Evolutionary conservation across 2,329 filamentous ascomycete genomes (phyloP), one percentile per base, ranked within the genome.

Genomic region (Emergomyces africanus): DNA sequence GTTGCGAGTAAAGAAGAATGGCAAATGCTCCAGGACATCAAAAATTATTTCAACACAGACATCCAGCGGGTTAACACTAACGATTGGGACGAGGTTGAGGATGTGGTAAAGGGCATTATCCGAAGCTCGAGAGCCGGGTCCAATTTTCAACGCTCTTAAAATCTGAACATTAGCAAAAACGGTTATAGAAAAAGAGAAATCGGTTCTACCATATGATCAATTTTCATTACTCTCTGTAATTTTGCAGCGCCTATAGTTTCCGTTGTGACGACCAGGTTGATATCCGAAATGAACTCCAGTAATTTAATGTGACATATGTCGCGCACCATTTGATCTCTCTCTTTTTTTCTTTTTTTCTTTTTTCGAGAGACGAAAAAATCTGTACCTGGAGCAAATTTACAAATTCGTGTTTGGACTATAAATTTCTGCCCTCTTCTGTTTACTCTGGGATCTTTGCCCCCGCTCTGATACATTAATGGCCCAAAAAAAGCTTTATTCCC

Each of bases 71-170:
- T 99, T 54, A 85, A 90, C 64, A 89, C 89, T 2, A 82, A 85
- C 30, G 90, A 99, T 70, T 96, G 92, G 91, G 94, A 97, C 68
- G 79, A 84, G 60, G 90, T 94, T 0, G 92, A 97, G 76, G 82
- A 84, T 53, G 83, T 85, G 64, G 87, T 96, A 60, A 89, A 95
- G 74, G 81, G 81, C 57, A 85, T 91, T 58, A 89, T 92, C 78
- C 90, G 48, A 60, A 76, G 74, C 59, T 70, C 73, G 5, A 71
- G 76, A 59, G 72, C 75, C 28, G 74, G 75, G 44, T 64, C 69
- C 10, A 70, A 70, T 57, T 77, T 77, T 75, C 62, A 67, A 59
- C 33, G 41, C 53, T 3, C 57, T 30, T 28, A 59, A n/a, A 54
- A 14, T 28, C 25, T 18, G 41, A 35, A 49, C 25, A 2, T 35